phyloP scores from a whole-genome alignment of 2,329 filamentous ascomycete species.

The Teratosphaeria nubilosa region DNA sequence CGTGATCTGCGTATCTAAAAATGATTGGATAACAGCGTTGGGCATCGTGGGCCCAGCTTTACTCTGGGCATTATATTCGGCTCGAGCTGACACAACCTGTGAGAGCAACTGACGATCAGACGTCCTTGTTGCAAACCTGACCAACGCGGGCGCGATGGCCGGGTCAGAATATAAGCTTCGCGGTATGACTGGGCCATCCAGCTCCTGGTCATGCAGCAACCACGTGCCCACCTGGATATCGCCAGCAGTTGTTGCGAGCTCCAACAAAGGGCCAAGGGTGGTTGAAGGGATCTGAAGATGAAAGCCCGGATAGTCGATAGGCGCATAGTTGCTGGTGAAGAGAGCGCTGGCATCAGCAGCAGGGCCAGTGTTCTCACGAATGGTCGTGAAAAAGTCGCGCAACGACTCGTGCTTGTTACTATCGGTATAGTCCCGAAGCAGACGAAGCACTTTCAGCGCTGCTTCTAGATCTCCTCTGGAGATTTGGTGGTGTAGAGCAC shows the following conservation, averaged over 20 bases:
- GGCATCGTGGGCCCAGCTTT: conserved; percentile 3
- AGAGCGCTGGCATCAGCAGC: neutral
- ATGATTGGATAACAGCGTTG: conserved; percentile 23
- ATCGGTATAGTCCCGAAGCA: conserved; percentile 33
- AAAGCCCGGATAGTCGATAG: conserved; percentile 37
- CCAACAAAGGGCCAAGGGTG: conserved; percentile 42
- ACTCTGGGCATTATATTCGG: conserved; percentile 3
- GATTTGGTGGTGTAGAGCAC: conserved; percentile 31
- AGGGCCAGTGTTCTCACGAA: neutral
- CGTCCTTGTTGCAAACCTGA: conserved; percentile 44
- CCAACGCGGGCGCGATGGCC: conserved; percentile 41
- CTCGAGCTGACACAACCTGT: conserved; percentile 13
- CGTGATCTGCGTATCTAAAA: conserved; percentile 35
- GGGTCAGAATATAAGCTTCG: conserved; percentile 35
- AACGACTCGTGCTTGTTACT: conserved; percentile 34
- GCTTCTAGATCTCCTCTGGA: conserved; percentile 28
- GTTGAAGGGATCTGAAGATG: conserved; percentile 36
- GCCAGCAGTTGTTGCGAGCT: conserved; percentile 38
- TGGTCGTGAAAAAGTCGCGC: conserved; percentile 29
- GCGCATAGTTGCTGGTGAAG: conserved; percentile 22
- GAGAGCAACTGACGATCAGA: conserved; percentile 30
- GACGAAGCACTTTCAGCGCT: conserved; percentile 28
- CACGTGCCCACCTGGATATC: conserved; percentile 42
- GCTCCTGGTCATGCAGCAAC: conserved; percentile 42
- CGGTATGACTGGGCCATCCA: conserved; percentile 46